phyloP scores from a whole-genome alignment of 345 rosid genomes.

The Isatis tinctoria region DNA sequence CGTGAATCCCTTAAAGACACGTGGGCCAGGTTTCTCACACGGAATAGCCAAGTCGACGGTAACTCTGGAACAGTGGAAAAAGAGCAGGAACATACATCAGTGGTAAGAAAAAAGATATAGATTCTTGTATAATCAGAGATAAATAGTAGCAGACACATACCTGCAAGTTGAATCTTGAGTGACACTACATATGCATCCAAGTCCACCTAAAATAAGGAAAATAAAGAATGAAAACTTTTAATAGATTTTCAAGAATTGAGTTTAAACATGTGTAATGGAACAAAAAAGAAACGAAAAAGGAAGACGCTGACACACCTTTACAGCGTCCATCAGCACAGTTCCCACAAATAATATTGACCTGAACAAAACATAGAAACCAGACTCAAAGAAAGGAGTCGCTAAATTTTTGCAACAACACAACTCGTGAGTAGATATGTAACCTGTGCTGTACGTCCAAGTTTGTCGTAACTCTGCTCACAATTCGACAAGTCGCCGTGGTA shows the following conservation, averaged over 20 bases:
- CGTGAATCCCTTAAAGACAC: constrained; percentile 80
- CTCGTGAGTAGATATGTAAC: constrained; percentile 32
- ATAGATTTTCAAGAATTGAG: not conserved
- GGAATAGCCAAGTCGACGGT: constrained; percentile 76
- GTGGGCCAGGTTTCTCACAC: constrained; percentile 78
- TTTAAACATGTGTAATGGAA: not conserved
- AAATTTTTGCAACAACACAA: not conserved
- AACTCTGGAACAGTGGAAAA: constrained; percentile 46
- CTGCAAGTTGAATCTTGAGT: constrained; percentile 79
- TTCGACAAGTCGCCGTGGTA: constrained; percentile 71
- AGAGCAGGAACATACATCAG: not conserved
- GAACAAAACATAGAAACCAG: constrained; percentile 12
- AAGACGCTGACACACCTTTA: constrained; percentile 51
- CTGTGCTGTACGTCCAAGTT: constrained; percentile 92
- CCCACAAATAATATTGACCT: constrained; percentile 87
- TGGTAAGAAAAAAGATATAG: not conserved
- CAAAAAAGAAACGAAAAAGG: not conserved
- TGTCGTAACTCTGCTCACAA: constrained; percentile 79
- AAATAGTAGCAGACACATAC: constrained; percentile 33
- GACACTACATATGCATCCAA: constrained; percentile 89
- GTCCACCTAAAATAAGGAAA: constrained; percentile 48
- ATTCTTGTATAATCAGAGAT: constrained; percentile 4
- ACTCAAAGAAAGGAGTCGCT: not conserved
- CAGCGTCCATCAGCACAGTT: constrained; percentile 70
- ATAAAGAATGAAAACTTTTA: not conserved